Conservation (phyloP, 2,329 filamentous ascomycete genomes). For the Pseudopyricularia cyperi region DNA sequence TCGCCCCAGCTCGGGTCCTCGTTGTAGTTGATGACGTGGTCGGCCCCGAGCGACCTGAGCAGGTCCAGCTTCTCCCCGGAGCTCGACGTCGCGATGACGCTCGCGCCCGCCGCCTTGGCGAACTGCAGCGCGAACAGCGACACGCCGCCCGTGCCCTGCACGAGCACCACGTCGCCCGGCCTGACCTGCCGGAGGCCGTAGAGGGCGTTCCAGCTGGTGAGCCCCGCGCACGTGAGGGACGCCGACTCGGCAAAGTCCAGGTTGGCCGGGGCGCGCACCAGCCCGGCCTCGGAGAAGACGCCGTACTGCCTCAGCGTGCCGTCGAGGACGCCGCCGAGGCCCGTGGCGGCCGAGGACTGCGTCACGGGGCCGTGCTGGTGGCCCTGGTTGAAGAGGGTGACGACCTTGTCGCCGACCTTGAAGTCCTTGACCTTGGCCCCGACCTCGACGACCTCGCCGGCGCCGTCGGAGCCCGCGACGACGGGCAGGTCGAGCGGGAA, state of each 20-base stretch:
- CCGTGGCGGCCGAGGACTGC: conserved; percentile 26
- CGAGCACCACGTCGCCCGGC: conserved; percentile 46
- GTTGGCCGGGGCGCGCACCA: conserved; percentile 48
- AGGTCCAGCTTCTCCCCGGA: conserved; percentile 31
- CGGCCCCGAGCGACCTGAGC: conserved; percentile 37
- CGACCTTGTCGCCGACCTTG: conserved; percentile 38
- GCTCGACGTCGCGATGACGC: conserved; percentile 44
- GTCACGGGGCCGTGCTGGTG: conserved; percentile 33
- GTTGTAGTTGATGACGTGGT: conserved; percentile 45
- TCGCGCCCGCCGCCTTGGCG: conserved; percentile 34
- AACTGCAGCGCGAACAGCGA: conserved; percentile 51
- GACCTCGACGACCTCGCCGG: conserved; percentile 38
- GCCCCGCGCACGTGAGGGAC: conserved; percentile 43
- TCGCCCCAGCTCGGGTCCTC: conserved; percentile 39
- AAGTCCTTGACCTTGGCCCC: conserved; percentile 34
- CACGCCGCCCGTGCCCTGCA: conserved; percentile 60
- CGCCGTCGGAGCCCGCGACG: conserved; percentile 37
- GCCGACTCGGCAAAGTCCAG: conserved; percentile 39
- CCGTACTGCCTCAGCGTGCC: conserved; percentile 56
- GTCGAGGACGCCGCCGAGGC: conserved; percentile 55
- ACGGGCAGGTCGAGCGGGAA: conserved; percentile 28
- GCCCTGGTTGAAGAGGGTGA: conserved; percentile 49
- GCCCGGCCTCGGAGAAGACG: conserved; percentile 53
- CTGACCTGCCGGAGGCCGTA: conserved; percentile 40
- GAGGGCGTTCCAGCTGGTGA: conserved; percentile 55